Conservation (phyloP, 2,329 filamentous ascomycete genomes). For the Ceratocystis diversiconidia region DNA sequence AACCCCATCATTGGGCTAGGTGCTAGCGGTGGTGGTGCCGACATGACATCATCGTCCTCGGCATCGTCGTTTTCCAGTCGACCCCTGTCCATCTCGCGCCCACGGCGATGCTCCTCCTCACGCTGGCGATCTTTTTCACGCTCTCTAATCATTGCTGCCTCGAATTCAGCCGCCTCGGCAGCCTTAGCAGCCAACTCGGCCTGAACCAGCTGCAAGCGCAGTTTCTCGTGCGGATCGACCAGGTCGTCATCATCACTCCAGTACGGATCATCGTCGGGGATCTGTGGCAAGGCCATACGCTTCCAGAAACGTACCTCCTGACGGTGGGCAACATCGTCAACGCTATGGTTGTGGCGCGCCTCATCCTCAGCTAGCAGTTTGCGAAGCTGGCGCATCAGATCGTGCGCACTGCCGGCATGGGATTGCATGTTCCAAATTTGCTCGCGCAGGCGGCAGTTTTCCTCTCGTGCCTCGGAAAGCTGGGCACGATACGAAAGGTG, state of each 20-base stretch:
- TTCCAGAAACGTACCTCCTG: constrained; percentile 54
- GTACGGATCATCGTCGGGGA: constrained; percentile 44
- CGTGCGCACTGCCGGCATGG: constrained; percentile 44
- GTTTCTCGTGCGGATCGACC: constrained; percentile 46
- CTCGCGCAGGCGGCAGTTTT: constrained; percentile 48
- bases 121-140: neutral
- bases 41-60: constrained; percentile 1
- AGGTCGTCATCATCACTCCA: constrained; percentile 54
- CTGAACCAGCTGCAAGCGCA: constrained; percentile 32
- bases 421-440: constrained; percentile 55
- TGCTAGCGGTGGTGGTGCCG: constrained; percentile 8
- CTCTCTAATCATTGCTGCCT: constrained; percentile 24
- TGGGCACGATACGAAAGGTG: constrained; percentile 52
- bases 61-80: neutral
- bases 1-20: constrained; percentile 11
- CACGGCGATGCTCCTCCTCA: neutral
- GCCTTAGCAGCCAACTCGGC: constrained; percentile 26
- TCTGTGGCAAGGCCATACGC: constrained; percentile 47
- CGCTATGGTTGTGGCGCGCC: constrained; percentile 37
- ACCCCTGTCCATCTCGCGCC: neutral
- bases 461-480: constrained; percentile 49
- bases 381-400: constrained; percentile 42
- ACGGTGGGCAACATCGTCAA: constrained; percentile 37
- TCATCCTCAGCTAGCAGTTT: constrained; percentile 42
- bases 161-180: constrained; percentile 24